These are phyloP conservation scores for Ogataea angusta DNA, from an alignment of 805 yeast species.

Conservation along the genomic window DNA sequence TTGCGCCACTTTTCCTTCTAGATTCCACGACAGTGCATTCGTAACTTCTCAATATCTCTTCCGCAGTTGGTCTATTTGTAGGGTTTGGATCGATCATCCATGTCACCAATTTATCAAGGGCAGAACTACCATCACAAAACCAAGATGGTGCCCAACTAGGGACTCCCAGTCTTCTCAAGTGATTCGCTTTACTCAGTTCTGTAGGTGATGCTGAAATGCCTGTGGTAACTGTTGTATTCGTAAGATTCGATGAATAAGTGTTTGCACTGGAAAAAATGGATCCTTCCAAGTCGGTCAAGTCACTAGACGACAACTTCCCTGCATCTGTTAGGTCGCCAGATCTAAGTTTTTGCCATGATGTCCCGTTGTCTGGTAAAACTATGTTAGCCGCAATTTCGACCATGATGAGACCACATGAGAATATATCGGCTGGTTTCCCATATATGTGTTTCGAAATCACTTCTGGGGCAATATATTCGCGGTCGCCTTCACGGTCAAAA, in stretches of 20 bases:
- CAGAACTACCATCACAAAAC: slow-evolving; percentile 64
- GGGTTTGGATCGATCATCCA: slow-evolving; percentile 91
- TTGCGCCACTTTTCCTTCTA: slow-evolving; percentile 86
- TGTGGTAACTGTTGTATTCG: slow-evolving; percentile 16
- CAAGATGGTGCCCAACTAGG: slow-evolving; percentile 89
- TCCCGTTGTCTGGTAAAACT: slow-evolving; percentile 90
- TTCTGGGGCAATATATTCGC: slow-evolving; percentile 98
- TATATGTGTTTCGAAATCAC: slow-evolving; percentile 77
- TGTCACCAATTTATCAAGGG: slow-evolving; percentile 75
- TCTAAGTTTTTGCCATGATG: slow-evolving; percentile 92
- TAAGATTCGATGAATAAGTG: slow-evolving; percentile 20
- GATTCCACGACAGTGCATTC: slow-evolving; percentile 78
- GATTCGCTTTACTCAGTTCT: slow-evolving; percentile 8
- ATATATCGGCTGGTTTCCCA: slow-evolving; percentile 90
- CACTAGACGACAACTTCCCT: slow-evolving; percentile 76
- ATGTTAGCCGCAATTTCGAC: slow-evolving; percentile 96
- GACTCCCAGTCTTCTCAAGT: slow-evolving; percentile 28
- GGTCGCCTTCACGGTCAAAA: slow-evolving; percentile 93
- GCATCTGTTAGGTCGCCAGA: slow-evolving; percentile 96
- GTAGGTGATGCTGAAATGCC: slow-evolving; percentile 11
- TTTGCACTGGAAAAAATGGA: slow-evolving; percentile 21
- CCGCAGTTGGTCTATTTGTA: slow-evolving; percentile 74
- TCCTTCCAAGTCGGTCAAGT: slow-evolving; percentile 39
- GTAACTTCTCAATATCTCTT: slow-evolving; percentile 59
- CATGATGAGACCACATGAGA: slow-evolving; percentile 89